A percentile compares a stretch with the other conserved stretches of the same genome.
These are phyloP conservation scores for Chaetomium sp. DNA, from an alignment of 2,329 filamentous ascomycete genomes.

Conservation along the genomic window DNA sequence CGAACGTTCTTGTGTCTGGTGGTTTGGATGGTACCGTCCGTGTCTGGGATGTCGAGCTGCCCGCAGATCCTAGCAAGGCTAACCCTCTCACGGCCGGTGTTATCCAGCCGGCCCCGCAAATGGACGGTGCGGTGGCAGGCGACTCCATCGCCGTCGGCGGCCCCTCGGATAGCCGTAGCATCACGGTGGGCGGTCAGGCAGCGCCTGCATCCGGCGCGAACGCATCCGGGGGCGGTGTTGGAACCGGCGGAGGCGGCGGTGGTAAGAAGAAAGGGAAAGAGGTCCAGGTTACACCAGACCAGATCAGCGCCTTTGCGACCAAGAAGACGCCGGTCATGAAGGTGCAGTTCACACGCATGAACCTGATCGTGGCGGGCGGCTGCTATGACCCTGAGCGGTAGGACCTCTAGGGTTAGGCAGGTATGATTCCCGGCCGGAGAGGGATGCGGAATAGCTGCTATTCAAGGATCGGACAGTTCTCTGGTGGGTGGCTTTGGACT, in stretches of 20 bases:
- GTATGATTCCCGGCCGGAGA: background rate
- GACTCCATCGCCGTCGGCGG: conserved; percentile 47
- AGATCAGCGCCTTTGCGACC: conserved; percentile 91
- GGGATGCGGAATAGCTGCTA: background rate
- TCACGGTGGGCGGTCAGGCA: conserved; percentile 49
- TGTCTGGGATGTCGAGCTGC: conserved; percentile 84
- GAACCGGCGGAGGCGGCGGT: conserved; percentile 37
- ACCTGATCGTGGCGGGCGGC: conserved; percentile 84
- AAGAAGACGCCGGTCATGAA: conserved; percentile 96
- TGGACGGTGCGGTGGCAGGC: conserved; percentile 39
- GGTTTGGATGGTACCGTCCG: conserved; percentile 92
- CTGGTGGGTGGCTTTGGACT: background rate
- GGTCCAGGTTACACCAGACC: conserved; percentile 85
- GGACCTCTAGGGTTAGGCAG: conserved; percentile 9
- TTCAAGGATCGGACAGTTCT: background rate
- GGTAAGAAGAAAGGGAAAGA: conserved; percentile 84
- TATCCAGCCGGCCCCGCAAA: conserved; percentile 35
- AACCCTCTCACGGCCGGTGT: conserved; percentile 39
- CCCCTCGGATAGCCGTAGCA: conserved; percentile 40
- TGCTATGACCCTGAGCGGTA: conserved; percentile 56
- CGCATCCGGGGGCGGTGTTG: conserved; percentile 40
- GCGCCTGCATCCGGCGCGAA: conserved; percentile 46
- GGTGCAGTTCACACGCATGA: conserved; percentile 93
- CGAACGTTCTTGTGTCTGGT: conserved; percentile 83
- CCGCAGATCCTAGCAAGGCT: conserved; percentile 65